phyloP scores from a whole-genome alignment of 1,284 basidiomycete genomes.

The Cryptococcus sp. region DNA sequence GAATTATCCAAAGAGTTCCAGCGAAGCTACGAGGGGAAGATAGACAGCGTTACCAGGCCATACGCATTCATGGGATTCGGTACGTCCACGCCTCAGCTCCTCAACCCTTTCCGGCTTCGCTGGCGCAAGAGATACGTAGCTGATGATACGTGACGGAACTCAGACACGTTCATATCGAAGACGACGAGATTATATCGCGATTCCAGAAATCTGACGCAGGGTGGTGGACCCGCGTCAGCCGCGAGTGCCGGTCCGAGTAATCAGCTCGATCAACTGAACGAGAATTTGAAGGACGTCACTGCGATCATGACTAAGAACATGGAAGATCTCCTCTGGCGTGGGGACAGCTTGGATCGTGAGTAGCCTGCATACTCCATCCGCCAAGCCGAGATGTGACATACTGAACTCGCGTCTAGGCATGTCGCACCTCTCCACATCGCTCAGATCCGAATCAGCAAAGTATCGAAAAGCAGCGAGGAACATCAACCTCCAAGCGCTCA shows the following conservation, averaged over 20 bases:
- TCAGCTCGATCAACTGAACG: conserved; percentile 84
- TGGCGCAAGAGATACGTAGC: background rate
- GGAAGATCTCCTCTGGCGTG: conserved; percentile 97
- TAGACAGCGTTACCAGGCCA: conserved; percentile 80
- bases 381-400: background rate
- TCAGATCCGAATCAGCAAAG: conserved; percentile 95
- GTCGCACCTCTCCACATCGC: conserved; percentile 96
- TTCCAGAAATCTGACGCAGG: conserved; percentile 74
- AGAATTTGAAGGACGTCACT: conserved; percentile 95
- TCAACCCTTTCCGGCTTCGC: background rate
- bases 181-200: conserved; percentile 94
- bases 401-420: conserved; percentile 66
- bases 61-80: conserved; percentile 97
- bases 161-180: conserved; percentile 98
- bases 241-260: conserved; percentile 29
- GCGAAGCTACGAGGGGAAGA: conserved; percentile 84
- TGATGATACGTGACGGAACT: background rate
- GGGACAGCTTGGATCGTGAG: conserved; percentile 91
- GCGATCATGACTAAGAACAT: conserved; percentile 99
- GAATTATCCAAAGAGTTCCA: conserved; percentile 96
- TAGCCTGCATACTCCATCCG: conserved; percentile 1
- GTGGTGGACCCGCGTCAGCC: conserved; percentile 26
- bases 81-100: conserved; percentile 54
- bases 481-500: conserved; percentile 89
- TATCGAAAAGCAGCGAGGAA: conserved; percentile 94